Evolutionary conservation across 139 green algal species (phyloP).

Genomic region (Penium margaritaceum): DNA sequence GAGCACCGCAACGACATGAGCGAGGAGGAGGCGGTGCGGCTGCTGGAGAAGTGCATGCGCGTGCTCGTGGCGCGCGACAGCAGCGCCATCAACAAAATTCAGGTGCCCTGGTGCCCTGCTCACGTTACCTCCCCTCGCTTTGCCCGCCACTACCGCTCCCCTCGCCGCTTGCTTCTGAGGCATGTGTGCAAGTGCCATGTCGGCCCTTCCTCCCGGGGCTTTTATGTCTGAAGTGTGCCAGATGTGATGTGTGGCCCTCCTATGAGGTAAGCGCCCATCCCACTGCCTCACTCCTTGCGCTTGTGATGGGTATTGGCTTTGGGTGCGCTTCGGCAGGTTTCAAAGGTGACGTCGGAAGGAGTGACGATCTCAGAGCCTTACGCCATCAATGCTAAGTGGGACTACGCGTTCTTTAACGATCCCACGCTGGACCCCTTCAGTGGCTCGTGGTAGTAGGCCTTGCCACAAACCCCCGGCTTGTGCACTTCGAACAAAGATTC

Average conservation of each 20-base stretch:
- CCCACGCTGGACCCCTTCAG: background rate
- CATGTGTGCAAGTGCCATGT: background rate
- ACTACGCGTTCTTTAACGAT: slow-evolving; percentile 59
- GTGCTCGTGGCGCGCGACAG: slow-evolving; percentile 97
- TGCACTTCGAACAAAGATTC: background rate
- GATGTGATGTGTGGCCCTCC: background rate
- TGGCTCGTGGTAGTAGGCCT: background rate
- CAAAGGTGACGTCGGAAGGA: slow-evolving; percentile 64
- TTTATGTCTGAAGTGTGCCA: background rate
- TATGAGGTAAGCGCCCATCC: background rate
- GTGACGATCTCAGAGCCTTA: slow-evolving; percentile 82
- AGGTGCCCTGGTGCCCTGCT: slow-evolving; percentile 5
- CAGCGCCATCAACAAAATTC: slow-evolving; percentile 57
- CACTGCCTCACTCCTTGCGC: background rate
- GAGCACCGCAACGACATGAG: slow-evolving; percentile 76
- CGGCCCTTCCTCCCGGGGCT: background rate
- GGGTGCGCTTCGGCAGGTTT: slow-evolving; percentile 63
- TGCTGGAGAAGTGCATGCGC: slow-evolving; percentile 77
- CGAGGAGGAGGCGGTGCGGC: slow-evolving; percentile 68
- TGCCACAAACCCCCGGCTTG: background rate
- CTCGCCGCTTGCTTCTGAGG: background rate
- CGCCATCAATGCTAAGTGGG: slow-evolving; percentile 77
- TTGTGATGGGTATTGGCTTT: background rate
- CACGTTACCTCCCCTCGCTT: background rate
- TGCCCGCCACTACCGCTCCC: background rate